Conservation (phyloP, 129 eudicot species). For the Silybum marianum region DNA sequence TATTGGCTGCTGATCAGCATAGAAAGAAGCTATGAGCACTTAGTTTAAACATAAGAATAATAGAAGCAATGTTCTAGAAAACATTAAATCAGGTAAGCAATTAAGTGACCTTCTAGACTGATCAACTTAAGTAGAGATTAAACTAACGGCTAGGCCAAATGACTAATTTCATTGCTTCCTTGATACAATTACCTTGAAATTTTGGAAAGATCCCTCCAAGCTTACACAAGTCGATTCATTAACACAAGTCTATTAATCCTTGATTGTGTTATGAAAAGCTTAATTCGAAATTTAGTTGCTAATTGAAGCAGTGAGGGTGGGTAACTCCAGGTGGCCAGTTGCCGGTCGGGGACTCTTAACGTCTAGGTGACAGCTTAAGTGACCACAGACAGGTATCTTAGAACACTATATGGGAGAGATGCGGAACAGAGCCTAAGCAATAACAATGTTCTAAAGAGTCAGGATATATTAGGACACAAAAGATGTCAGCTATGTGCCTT, state of each 20-base stretch:
- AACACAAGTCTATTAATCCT: background rate
- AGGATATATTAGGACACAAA: background rate
- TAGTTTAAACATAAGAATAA: background rate
- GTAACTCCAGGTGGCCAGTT: background rate
- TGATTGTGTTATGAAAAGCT: background rate
- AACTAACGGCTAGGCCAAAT: background rate
- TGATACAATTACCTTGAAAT: background rate
- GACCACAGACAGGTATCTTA: background rate
- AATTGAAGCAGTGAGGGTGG: background rate
- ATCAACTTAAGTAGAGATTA: background rate
- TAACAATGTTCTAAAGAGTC: background rate
- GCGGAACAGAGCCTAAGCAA: background rate
- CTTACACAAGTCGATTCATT: background rate
- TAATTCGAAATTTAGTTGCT: background rate
- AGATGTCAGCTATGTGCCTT: background rate
- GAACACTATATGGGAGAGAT: background rate
- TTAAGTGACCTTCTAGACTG: background rate
- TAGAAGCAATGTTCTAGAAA: background rate
- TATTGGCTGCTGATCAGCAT: background rate
- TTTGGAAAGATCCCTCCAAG: background rate
- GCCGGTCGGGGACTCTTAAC: background rate
- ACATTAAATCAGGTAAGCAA: background rate
- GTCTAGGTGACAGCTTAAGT: background rate
- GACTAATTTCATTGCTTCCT: background rate
- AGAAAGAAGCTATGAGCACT: background rate